phyloP scores from a whole-genome alignment of 768 basidiomycete species.

The Leccinum pellstonianum region DNA sequence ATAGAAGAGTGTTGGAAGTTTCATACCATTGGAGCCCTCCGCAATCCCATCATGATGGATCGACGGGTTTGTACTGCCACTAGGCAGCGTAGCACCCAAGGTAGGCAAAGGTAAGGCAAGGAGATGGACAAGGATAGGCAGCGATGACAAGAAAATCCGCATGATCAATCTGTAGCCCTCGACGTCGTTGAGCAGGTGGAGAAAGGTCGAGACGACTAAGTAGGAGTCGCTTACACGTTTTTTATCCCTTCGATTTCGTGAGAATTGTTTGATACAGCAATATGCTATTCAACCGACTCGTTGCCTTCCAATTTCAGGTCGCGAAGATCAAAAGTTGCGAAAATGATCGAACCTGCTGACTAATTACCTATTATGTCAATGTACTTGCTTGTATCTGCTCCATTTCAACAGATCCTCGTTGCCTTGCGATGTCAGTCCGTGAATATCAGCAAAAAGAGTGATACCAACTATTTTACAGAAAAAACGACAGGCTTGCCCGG shows the following conservation, averaged over 20 bases:
- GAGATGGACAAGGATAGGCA: neutral
- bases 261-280: neutral
- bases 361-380: too few species aligned
- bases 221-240: neutral
- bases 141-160: neutral
- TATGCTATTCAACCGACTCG: neutral
- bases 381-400: too few species aligned
- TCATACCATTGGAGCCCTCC: neutral
- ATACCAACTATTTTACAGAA: too few species aligned
- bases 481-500: too few species aligned
- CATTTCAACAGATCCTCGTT: too few species aligned
- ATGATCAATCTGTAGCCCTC: neutral
- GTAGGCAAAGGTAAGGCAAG: neutral
- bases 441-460: too few species aligned
- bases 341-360: too few species aligned
- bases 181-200: neutral
- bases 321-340: neutral
- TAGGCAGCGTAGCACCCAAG: neutral
- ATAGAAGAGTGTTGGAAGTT: neutral
- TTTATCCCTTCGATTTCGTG: neutral
- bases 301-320: conserved; percentile 1
- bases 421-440: too few species aligned
- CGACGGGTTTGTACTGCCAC: neutral
- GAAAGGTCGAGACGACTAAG: neutral
- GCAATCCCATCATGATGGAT: neutral